Conservation (phyloP, 257 asterid genomes). For the Solanum ahanhuiri region DNA sequence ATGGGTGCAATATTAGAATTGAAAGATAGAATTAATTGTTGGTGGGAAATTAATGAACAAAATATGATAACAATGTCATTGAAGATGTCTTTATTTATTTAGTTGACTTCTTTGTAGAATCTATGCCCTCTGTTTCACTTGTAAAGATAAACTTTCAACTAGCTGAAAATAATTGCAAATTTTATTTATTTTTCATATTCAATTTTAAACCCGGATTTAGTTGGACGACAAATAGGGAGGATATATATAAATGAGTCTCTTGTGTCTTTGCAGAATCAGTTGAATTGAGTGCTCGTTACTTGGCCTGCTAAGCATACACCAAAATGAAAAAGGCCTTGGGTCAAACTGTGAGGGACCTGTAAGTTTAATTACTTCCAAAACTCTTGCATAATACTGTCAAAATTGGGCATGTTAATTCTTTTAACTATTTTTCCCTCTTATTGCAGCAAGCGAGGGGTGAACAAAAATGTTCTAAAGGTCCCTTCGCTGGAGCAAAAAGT, state of each 20-base stretch:
- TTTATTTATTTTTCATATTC: background rate
- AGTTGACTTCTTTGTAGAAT: background rate
- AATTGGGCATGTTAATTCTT: background rate
- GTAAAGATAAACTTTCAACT: background rate
- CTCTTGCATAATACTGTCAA: background rate
- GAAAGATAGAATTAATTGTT: too few species aligned
- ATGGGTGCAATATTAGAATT: background rate
- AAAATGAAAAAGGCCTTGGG: conserved; percentile 89
- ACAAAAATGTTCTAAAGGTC: conserved; percentile 91
- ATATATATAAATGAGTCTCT: too few species aligned
- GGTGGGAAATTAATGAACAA: too few species aligned
- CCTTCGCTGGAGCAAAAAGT: conserved; percentile 94
- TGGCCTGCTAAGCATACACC: conserved; percentile 19
- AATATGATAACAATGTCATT: background rate
- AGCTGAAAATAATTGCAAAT: background rate
- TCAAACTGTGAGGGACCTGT: conserved; percentile 96
- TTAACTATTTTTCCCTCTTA: conserved; percentile 11
- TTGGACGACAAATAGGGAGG: background rate
- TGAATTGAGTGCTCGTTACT: too few species aligned
- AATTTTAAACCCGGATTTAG: background rate
- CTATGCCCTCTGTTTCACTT: too few species aligned
- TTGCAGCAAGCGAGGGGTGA: conserved; percentile 96
- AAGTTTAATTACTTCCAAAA: conserved; percentile 21
- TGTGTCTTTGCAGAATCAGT: background rate
- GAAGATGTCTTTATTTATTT: background rate